Evolutionary conservation across 2,329 filamentous ascomycete species (phyloP).

Genomic region (Chaetomiaceae sp.): DNA sequence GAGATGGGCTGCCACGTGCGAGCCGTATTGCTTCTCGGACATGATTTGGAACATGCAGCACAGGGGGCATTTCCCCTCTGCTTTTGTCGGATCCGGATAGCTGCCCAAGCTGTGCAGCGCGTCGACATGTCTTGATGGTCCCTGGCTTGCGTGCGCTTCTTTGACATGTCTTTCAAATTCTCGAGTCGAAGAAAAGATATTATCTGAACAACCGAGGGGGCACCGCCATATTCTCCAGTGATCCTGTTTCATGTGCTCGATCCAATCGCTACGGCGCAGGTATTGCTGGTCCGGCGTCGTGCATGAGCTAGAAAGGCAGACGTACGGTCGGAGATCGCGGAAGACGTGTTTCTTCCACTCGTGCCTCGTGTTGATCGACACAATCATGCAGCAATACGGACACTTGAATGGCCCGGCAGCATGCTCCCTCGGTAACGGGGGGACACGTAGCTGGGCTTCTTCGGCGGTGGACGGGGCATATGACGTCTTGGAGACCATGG

Average conservation of each 20-base stretch:
- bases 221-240: not conserved
- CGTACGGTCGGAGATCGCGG: not conserved
- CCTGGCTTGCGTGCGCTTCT: not conserved
- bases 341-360: not conserved
- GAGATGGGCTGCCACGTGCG: not conserved
- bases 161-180: not conserved
- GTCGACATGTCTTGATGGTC: too few species aligned
- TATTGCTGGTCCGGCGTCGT: not conserved
- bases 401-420: not conserved
- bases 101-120: not conserved
- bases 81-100: not conserved
- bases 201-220: not conserved
- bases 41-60: not conserved
- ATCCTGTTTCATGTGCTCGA: not conserved
- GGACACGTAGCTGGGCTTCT: not conserved
- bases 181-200: not conserved
- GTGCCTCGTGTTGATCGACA: not conserved
- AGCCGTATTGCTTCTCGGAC: not conserved
- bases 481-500: not conserved
- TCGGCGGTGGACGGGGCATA: not conserved
- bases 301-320: not conserved
- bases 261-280: not conserved
- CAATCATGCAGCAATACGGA: not conserved
- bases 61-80: not conserved
- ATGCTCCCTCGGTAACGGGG: not conserved